Base-by-base conservation (phyloP, 345 rosid genomes). In the Gossypium rotundifolium region DNA sequence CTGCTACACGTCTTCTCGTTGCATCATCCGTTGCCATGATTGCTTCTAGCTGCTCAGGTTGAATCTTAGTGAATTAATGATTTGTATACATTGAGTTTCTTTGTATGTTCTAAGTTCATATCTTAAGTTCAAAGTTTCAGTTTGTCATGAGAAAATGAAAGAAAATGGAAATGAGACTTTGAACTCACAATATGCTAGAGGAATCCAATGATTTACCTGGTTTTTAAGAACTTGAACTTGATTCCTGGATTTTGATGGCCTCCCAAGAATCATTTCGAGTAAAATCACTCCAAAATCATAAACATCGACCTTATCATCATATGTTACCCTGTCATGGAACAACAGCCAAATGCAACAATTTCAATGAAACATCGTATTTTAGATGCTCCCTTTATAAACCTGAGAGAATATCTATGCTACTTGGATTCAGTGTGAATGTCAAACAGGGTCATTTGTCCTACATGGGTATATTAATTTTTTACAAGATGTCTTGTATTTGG, bases 231-330 rank as follows among this genome's bases (percentile, higher is more conserved):
- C 74, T 71, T 83, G 85, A 40, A 91, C 85, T 77, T 93, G 93
- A 53, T 67, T 83, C 84, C 46, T 78, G 68, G 88, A 76, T 51
- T 78, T 81, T 79, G 89, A 22, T 61, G 91, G 88, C 74, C 85
- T 87, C 68, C 98, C 97, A 44, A 84, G 84, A 74, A 95, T 87
- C 70, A 90, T 85, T 82, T 95, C 99, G 3, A 93, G 90, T 81
- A 95, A 83, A 73, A 93, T 93, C 75, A 89, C 85, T 75, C 99
- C 98, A 64, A 93, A 88, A 79, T 90, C 91, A 73, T 86, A 86
- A 38, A 95, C 78, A 52, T 93, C 97, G 5, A 61, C 76, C 83
- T 88, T 93, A 70, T 86, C 88, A 66, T 84, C 90, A 42, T 79
- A 79, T 29, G 74, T 80, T 16, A 14, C 53, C 73, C 96, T 93